Evolutionary conservation across 2,329 filamentous ascomycete genomes (phyloP).

Genomic region (Aureobasidium melanogenum): DNA sequence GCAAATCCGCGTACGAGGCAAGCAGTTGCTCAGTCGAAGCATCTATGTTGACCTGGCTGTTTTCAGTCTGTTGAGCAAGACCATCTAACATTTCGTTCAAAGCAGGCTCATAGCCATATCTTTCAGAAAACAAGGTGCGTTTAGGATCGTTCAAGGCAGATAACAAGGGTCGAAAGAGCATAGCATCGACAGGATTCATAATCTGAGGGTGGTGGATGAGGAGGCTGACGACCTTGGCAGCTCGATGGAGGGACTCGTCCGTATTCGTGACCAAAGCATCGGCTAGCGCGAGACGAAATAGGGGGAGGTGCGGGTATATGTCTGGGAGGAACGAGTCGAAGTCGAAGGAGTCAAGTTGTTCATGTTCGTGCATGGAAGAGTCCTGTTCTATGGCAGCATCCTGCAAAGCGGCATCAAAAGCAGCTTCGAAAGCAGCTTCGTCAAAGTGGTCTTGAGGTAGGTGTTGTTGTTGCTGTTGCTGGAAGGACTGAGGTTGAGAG

Average conservation of each 20-base stretch:
- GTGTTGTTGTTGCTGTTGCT: conserved; percentile 16
- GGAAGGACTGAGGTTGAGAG: conserved; percentile 11
- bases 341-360: conserved; percentile 10
- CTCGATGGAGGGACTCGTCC: conserved; percentile 13
- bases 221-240: conserved; percentile 6
- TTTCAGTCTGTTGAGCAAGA: neutral
- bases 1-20: conserved; percentile 7
- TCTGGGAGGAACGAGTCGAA: conserved; percentile 5
- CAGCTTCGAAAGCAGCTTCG: conserved; percentile 46
- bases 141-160: conserved; percentile 4
- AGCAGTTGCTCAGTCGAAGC: conserved; percentile 1
- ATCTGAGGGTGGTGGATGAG: conserved; percentile 7
- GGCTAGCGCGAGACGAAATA: conserved; percentile 13
- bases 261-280: conserved; percentile 10
- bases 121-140: neutral
- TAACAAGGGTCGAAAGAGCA: conserved; percentile 13
- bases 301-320: conserved; percentile 13
- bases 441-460: conserved; percentile 34
- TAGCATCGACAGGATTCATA: conserved; percentile 11
- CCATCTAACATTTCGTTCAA: neutral
- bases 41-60: neutral
- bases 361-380: conserved; percentile 10
- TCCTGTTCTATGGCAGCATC: conserved; percentile 22
- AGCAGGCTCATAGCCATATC: neutral
- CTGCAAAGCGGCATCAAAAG: conserved; percentile 42